These are phyloP conservation scores for Phytophthora litchii DNA, from an alignment of 352 stramenopile species.

Conservation along the genomic window DNA sequence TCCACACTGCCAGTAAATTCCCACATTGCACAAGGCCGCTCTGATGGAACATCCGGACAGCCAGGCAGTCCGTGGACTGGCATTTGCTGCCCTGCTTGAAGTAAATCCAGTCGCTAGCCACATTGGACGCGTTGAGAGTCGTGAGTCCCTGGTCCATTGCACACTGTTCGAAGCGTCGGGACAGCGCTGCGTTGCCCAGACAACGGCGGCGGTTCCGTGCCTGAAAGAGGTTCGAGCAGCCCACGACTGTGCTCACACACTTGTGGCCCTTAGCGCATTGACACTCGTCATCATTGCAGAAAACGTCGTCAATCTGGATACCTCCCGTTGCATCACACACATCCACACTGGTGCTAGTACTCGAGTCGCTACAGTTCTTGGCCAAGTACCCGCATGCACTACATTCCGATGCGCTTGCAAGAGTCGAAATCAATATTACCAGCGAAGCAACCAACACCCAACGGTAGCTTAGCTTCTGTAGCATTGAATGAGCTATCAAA, in stretches of 20 bases:
- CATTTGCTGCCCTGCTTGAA: slow-evolving; percentile 66
- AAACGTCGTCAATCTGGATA: slow-evolving; percentile 85
- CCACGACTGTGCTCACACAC: slow-evolving; percentile 72
- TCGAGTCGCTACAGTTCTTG: slow-evolving; percentile 60
- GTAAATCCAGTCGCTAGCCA: slow-evolving; percentile 69
- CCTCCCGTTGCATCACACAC: slow-evolving; percentile 63
- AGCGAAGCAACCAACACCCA: slow-evolving; percentile 16
- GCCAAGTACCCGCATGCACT: slow-evolving; percentile 65
- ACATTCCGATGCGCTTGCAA: slow-evolving; percentile 44
- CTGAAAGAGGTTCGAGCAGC: slow-evolving; percentile 75
- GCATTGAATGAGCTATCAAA: slow-evolving; percentile 8
- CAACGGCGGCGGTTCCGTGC: slow-evolving; percentile 73
- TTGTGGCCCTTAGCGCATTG: slow-evolving; percentile 49
- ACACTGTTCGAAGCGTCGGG: slow-evolving; percentile 59
- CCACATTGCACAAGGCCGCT: slow-evolving; percentile 73
- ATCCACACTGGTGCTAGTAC: slow-evolving; percentile 12
- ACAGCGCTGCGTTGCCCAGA: slow-evolving; percentile 51
- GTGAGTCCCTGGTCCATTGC: slow-evolving; percentile 55
- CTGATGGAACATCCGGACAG: slow-evolving; percentile 62
- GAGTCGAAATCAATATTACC: slow-evolving; percentile 25
- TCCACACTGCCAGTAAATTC: slow-evolving; percentile 71
- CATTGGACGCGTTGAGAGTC: slow-evolving; percentile 50
- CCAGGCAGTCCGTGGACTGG: slow-evolving; percentile 64
- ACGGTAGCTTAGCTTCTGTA: slow-evolving; percentile 18
- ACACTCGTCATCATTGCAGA: slow-evolving; percentile 72